phyloP scores from a whole-genome alignment of 352 stramenopile genomes.

The Saprolegnia diclina region DNA sequence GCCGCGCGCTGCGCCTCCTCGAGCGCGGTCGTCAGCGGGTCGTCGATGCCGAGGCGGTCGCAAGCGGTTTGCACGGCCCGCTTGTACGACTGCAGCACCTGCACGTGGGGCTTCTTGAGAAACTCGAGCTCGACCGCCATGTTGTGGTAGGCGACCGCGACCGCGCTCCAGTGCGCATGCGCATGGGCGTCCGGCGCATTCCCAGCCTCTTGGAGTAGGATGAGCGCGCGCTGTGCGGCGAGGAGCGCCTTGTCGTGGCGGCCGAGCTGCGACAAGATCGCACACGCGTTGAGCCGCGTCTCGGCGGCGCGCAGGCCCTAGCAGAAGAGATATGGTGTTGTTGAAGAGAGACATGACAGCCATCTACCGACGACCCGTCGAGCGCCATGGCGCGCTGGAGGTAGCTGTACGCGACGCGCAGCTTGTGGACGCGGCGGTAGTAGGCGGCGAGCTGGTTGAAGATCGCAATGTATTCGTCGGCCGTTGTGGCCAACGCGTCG shows the following conservation, averaged over 20 bases:
- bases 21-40: slow-evolving; percentile 7
- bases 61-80: slow-evolving; percentile 2
- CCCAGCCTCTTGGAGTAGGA: slow-evolving; percentile 86
- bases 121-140: slow-evolving; percentile 96
- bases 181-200: too few relatives aligned
- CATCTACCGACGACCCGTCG: slow-evolving; percentile 39
- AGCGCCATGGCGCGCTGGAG: slow-evolving; percentile 90
- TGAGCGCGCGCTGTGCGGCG: slow-evolving; percentile 87
- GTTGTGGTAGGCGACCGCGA: slow-evolving; percentile 94
- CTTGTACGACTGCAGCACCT: slow-evolving; percentile 83
- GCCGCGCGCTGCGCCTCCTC: neutral
- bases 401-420: slow-evolving; percentile 87
- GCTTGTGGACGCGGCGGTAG: slow-evolving; percentile 83
- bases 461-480: slow-evolving; percentile 70
- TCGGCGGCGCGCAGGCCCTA: slow-evolving; percentile 75
- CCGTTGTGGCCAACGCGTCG: slow-evolving; percentile 87
- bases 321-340: too few relatives aligned
- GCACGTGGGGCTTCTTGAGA: slow-evolving; percentile 80
- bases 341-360: neutral
- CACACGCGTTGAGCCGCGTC: slow-evolving; percentile 93
- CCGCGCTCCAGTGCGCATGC: slow-evolving; percentile 62
- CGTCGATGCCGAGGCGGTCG: neutral
- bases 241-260: slow-evolving; percentile 86
- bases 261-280: slow-evolving; percentile 87
- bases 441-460: slow-evolving; percentile 94